Percentiles rank a stretch among this genome's conserved stretches.
phyloP scores from a whole-genome alignment of 208 protist genomes.

The Trypanosoma grayi region DNA sequence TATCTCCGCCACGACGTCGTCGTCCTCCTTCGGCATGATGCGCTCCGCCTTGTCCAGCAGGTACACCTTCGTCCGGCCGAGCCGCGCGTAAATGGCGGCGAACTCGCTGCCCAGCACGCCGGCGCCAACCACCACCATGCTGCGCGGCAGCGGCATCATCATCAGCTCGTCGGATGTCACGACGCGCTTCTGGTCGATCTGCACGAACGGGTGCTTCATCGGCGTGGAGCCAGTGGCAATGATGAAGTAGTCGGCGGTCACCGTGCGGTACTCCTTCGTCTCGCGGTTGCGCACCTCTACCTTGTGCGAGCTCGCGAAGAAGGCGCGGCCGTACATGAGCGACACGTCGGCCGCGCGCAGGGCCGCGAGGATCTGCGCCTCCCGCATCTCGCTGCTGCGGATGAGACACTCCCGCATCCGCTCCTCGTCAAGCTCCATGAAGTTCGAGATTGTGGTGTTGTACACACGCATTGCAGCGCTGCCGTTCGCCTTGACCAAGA shows the following conservation, averaged over 20 bases:
- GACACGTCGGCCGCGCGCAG: constrained; percentile 46
- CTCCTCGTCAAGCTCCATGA: constrained; percentile 55
- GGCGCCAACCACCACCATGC: constrained; percentile 72
- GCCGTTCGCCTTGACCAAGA: constrained; percentile 43
- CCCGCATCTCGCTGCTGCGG: constrained; percentile 41
- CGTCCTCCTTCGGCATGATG: constrained; percentile 71
- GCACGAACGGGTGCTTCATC: constrained; percentile 52
- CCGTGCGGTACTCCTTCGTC: constrained; percentile 42
- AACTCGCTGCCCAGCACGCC: constrained; percentile 81
- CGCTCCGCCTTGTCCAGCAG: constrained; percentile 65
- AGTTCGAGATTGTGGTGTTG: constrained; percentile 32
- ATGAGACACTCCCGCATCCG: constrained; percentile 47
- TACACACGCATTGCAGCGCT: constrained; percentile 45
- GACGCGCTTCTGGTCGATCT: constrained; percentile 45
- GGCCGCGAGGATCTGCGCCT: constrained; percentile 44
- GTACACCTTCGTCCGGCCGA: constrained; percentile 72
- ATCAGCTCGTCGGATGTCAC: constrained; percentile 78
- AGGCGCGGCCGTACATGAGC: constrained; percentile 54
- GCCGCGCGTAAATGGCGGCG: constrained; percentile 57
- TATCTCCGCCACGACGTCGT: constrained; percentile 51
- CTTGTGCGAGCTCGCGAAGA: constrained; percentile 47
- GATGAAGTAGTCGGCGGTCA: constrained; percentile 77
- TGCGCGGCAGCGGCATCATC: constrained; percentile 56
- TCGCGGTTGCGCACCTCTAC: constrained; percentile 52
- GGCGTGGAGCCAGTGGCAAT: constrained; percentile 73